These are phyloP conservation scores for Paramarasmius palmivorus DNA, from an alignment of 1,284 basidiomycete genomes.

Conservation along the genomic window DNA sequence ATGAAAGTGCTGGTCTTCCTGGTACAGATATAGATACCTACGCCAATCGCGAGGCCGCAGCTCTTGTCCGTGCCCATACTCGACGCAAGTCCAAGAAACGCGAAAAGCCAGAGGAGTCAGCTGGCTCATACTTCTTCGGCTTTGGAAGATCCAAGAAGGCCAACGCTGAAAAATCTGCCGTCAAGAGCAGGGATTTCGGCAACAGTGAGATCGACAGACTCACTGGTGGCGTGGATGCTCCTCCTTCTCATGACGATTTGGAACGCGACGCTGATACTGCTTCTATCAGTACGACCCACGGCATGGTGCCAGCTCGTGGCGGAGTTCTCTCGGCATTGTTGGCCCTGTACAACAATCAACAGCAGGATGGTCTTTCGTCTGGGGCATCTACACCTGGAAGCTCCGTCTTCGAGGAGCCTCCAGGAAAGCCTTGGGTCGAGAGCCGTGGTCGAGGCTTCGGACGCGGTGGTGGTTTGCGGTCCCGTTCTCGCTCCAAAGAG, in stretches of 20 bases:
- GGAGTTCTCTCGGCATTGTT: not conserved
- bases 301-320: not conserved
- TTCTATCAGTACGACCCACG: not conserved
- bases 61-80: constrained; percentile 6
- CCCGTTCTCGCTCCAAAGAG: not conserved
- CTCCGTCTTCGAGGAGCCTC: constrained; percentile 8
- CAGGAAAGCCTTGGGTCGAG: constrained; percentile 6
- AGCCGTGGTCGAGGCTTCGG: not conserved
- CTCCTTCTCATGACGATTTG: not conserved
- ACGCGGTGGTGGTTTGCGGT: not conserved
- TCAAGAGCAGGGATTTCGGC: not conserved
- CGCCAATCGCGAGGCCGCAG: constrained; percentile 1
- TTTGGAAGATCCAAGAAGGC: not conserved
- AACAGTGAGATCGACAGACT: not conserved
- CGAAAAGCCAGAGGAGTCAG: not conserved
- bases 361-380: not conserved
- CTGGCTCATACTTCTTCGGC: not conserved
- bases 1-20: constrained; percentile 4
- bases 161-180: not conserved
- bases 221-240: constrained; percentile 1
- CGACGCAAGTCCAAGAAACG: not conserved
- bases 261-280: constrained; percentile 3
- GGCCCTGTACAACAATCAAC: constrained; percentile 2
- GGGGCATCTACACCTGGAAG: constrained; percentile 20
- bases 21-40: not conserved